phyloP scores from a whole-genome alignment of 306 rosid genomes.

The Vigna angularis region DNA sequence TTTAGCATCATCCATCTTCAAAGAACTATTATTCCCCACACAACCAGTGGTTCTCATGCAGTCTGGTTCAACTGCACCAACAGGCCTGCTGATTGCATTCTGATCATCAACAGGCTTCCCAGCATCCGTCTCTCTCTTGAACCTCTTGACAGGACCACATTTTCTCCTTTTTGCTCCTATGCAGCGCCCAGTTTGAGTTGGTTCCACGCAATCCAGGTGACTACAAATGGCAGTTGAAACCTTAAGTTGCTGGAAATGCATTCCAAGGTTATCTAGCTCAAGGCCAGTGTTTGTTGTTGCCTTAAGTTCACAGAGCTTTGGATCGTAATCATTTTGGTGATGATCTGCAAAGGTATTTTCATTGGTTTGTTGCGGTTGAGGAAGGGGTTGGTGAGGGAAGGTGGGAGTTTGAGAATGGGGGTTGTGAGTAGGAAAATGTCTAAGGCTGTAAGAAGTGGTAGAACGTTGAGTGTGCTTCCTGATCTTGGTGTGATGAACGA shows the following conservation, averaged over 20 bases:
- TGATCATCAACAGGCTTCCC: conserved; percentile 33
- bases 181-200: conserved; percentile 53
- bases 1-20: conserved; percentile 48
- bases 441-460: conserved; percentile 53
- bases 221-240: conserved; percentile 46
- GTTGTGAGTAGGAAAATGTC: conserved; percentile 52
- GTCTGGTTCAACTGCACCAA: background rate
- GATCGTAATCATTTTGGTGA: conserved; percentile 66
- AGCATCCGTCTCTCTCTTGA: conserved; percentile 56
- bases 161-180: conserved; percentile 91
- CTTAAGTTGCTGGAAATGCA: conserved; percentile 59
- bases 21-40: conserved; percentile 52
- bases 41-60: conserved; percentile 24
- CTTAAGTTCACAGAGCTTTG: conserved; percentile 83
- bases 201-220: conserved; percentile 47
- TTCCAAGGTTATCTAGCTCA: conserved; percentile 54
- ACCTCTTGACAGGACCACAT: conserved; percentile 87
- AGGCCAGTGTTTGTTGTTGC: conserved; percentile 49
- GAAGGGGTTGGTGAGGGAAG: conserved; percentile 35
- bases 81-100: background rate
- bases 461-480: conserved; percentile 69
- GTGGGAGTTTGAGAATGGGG: conserved; percentile 46
- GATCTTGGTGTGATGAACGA: conserved; percentile 57
- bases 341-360: background rate
- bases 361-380: conserved; percentile 29